Conservation (phyloP, 2,329 filamentous ascomycete genomes). For the Trichoderma sp. region DNA sequence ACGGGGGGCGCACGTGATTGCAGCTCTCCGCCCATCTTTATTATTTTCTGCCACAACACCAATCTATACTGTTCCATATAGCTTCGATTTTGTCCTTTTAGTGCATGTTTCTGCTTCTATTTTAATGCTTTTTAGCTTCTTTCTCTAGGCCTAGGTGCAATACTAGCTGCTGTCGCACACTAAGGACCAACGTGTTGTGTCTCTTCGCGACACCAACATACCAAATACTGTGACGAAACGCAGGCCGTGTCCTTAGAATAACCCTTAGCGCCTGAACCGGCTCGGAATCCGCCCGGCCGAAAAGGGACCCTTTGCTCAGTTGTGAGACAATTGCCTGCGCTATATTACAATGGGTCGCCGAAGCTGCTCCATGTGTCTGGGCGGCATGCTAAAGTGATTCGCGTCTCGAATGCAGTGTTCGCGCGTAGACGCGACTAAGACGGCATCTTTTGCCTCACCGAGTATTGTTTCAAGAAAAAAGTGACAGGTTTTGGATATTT, state of each 20-base stretch:
- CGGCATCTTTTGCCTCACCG: background rate
- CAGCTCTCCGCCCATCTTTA: background rate
- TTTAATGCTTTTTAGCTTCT: background rate
- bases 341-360: background rate
- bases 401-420: constrained; percentile 2
- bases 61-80: background rate
- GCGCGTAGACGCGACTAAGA: background rate
- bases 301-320: background rate
- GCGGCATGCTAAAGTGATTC: background rate
- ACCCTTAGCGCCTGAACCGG: background rate
- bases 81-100: background rate
- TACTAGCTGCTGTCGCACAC: background rate
- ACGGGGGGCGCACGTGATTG: background rate
- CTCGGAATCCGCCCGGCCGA: background rate
- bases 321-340: background rate
- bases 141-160: background rate
- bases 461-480: background rate
- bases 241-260: background rate
- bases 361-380: background rate
- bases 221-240: background rate
- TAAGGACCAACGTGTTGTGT: background rate
- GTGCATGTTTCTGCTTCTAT: background rate
- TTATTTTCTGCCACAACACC: background rate
- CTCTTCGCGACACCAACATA: background rate
- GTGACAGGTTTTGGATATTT: background rate